Percentiles rank a stretch among this genome's conserved stretches.
Evolutionary conservation across 2,329 filamentous ascomycete genomes (phyloP).

Genomic region (Alternaria arborescens): DNA sequence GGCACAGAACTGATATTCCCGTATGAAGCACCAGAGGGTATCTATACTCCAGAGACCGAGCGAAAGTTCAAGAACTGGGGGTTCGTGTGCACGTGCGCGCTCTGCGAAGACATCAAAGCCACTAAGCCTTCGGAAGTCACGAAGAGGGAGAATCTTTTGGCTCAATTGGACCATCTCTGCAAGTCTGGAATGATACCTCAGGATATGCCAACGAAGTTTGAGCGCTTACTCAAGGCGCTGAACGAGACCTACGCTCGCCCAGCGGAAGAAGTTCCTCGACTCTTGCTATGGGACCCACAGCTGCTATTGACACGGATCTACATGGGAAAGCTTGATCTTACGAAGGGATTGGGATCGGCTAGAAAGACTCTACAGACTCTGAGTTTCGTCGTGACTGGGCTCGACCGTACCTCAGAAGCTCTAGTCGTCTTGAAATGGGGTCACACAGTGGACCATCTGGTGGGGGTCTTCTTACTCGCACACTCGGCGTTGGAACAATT

Average conservation of each 20-base stretch:
- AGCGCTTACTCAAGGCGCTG: constrained; percentile 23
- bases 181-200: background rate
- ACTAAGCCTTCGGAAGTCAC: constrained; percentile 12
- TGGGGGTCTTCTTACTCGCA: constrained; percentile 43
- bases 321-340: constrained; percentile 1
- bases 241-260: constrained; percentile 28
- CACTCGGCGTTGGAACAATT: constrained; percentile 31
- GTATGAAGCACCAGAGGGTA: constrained; percentile 10
- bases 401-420: constrained; percentile 13
- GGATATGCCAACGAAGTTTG: constrained; percentile 5
- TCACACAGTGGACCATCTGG: constrained; percentile 28
- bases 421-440: constrained; percentile 44
- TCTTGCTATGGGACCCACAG: constrained; percentile 31
- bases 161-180: constrained; percentile 4
- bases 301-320: constrained; percentile 25
- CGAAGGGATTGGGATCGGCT: constrained; percentile 16
- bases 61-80: constrained; percentile 22
- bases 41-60: background rate
- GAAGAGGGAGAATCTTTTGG: constrained; percentile 12
- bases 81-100: constrained; percentile 28
- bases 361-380: constrained; percentile 14
- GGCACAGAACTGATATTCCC: constrained; percentile 27
- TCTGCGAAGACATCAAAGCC: constrained; percentile 22
- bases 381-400: constrained; percentile 25
- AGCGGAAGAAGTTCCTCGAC: constrained; percentile 28